Conservation (phyloP, 176 grass and related monocot genomes). For the Phragmites australis region DNA sequence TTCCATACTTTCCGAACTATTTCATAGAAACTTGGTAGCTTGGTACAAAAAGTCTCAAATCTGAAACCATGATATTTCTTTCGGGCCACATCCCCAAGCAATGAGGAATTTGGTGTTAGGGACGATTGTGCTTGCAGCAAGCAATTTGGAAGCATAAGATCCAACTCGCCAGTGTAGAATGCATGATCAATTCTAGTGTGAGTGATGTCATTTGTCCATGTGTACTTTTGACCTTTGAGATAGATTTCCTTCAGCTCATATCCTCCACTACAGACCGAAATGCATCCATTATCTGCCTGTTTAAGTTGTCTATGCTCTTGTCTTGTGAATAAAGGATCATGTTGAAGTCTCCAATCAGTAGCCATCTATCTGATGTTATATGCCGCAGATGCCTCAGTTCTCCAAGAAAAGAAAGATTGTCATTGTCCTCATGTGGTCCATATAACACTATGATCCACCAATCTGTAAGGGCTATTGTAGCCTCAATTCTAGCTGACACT, state of each 20-base stretch:
- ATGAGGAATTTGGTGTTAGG: background rate
- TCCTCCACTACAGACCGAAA: background rate
- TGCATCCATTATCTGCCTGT: background rate
- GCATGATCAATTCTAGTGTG: background rate
- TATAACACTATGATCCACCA: too few species aligned
- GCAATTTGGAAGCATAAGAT: background rate
- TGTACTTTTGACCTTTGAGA: background rate
- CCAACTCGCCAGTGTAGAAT: background rate
- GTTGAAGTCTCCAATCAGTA: background rate
- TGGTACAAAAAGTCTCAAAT: background rate
- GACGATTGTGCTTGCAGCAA: background rate
- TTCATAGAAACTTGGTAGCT: background rate
- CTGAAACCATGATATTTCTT: background rate
- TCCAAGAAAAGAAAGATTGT: too few species aligned
- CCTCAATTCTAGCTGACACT: too few species aligned
- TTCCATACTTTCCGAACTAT: background rate
- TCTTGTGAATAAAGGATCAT: background rate
- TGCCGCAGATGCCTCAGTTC: too few species aligned
- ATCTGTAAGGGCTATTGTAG: too few species aligned
- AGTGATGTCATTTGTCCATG: background rate
- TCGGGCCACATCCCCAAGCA: background rate
- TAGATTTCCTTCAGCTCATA: background rate
- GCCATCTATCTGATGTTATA: background rate
- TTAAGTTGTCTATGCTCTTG: background rate
- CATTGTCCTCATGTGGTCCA: too few species aligned